Base-by-base conservation (phyloP, 257 asterid genomes). In the Forsythia suspensa region DNA sequence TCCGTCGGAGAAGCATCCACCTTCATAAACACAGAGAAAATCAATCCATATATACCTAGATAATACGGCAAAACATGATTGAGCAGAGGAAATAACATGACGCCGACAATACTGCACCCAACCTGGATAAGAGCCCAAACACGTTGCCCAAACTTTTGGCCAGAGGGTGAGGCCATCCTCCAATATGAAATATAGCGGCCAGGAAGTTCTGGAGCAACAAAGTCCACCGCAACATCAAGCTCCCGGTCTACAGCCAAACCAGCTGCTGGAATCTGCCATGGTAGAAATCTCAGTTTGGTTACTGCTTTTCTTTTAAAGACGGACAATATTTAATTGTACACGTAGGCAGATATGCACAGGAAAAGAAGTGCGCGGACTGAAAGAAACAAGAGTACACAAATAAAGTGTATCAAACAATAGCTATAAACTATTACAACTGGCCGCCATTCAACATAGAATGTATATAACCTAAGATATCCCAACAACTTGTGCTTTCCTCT, bases 101-200 rank as follows among this genome's bases (percentile, higher is more conserved):
- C 16, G 13, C 29, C 11, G 15, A 36, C 8, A 24, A 13, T 61
- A 59, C 37, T 38, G 68, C 10, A 24, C 55, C 85, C 38, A 43
- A 96, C 99, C 97, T 92, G 92, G 75, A 96, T 91, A 29, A 90
- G 90, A 69, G 90, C 99, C 99, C 99, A 94, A 76, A 96, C 90
- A 11, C 96, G 98, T 82, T 94, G 99, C 72, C 99, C 99, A 55
- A 96, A 96, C 85, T 88, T 92, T 43, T 91, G 97, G 65, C 99
- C 98, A 61, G 94, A 85, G 10, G 97, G 92, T 9, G 95, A 84
- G 73, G 94, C 89, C 98, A 96, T 86, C 83, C 95, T 91, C 98
- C 98, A 96, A 85, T 91, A 92, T 1, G 99, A 92, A 80, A 94
- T 77, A 42, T 96, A 94, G n/a, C 94, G 89, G 3, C 99, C 99